Base-by-base conservation (phyloP, 2,329 filamentous ascomycete species). In the Verticillium longisporum region DNA sequence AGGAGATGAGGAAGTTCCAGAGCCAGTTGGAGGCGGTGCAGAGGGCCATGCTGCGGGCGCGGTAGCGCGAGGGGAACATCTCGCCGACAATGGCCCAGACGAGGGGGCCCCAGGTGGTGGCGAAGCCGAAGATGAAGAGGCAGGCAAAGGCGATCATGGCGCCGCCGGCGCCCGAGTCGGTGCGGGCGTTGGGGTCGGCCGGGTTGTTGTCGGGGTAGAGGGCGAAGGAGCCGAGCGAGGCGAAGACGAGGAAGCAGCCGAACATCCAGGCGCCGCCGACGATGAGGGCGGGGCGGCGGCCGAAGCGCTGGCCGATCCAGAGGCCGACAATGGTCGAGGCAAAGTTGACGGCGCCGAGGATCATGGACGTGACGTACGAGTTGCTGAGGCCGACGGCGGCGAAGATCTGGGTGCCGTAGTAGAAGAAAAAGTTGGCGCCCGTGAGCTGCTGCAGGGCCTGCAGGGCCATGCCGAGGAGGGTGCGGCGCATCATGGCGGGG, bases 391-490 rank as follows among this genome's bases (percentile, higher is more conserved):
- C 88, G 1, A 86, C 86, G 1, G 86, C 80, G 14, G 78, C 70
- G 73, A 91, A 91, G 66, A 90, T 85, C 4, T 84, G 88, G 50
- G 83, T 85, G 31, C 82, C 83, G 68, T 87, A 89, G 72, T 85
- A 85, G 72, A 88, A 88, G 76, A 86, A 88, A 73, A 85, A 88
- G 74, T 88, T 88, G 62, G 83, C 85, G 36, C 88, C 88, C 1
- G 86, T 89, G 2, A 90, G 76, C 69, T 90, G 88, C 71, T 90
- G 87, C 5, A 87, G 82, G 53, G 84, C 82, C 72, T 89, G 85
- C 1, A 90, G 79, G 3, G 77, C 70, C 38, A 89, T 81, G 45
- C 88, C 87, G 0, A 90, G 78, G 0, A 84, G 56, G 0, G 85
- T 87, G 32, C 88, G 81, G 71, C 89, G 86, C 6, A 83, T 66